Conservation (phyloP, 78 protist species). For the Planoprotostelium fungivorum region DNA sequence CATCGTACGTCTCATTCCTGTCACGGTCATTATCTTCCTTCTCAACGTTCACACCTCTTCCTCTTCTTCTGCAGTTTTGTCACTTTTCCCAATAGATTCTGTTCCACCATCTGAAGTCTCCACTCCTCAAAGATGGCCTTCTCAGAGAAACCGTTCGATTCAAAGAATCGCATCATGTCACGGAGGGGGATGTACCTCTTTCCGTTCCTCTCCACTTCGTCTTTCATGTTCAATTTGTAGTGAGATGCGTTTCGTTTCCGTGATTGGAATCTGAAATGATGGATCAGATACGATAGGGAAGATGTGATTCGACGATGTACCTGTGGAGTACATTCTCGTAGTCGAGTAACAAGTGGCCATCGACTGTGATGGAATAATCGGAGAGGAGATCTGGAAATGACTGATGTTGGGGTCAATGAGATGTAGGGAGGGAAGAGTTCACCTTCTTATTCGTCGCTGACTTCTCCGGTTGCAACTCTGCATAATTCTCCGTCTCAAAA, state of each 20-base stretch:
- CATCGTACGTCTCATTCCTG: not conserved
- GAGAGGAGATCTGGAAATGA: not conserved
- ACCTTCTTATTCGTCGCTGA: too few species aligned
- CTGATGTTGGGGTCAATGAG: not conserved
- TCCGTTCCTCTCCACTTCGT: not conserved
- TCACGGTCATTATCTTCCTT: too few species aligned
- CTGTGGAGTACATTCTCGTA: not conserved
- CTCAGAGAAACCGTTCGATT: not conserved
- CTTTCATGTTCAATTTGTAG: not conserved
- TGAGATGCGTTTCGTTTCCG: not conserved
- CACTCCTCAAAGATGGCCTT: not conserved
- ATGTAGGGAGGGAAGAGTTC: too few species aligned
- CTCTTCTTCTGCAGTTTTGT: not conserved
- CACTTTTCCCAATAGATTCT: not conserved
- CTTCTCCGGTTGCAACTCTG: too few species aligned
- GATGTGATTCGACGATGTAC: not conserved
- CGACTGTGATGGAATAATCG: not conserved
- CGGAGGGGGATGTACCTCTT: not conserved
- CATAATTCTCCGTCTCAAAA: too few species aligned
- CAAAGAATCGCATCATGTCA: not conserved
- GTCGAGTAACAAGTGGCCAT: not conserved
- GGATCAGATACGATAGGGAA: not conserved
- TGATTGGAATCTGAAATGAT: not conserved
- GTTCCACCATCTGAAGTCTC: not conserved
- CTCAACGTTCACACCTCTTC: not conserved